Base-by-base conservation (phyloP, 2,329 filamentous ascomycete species). In the Botryotinia calthae region DNA sequence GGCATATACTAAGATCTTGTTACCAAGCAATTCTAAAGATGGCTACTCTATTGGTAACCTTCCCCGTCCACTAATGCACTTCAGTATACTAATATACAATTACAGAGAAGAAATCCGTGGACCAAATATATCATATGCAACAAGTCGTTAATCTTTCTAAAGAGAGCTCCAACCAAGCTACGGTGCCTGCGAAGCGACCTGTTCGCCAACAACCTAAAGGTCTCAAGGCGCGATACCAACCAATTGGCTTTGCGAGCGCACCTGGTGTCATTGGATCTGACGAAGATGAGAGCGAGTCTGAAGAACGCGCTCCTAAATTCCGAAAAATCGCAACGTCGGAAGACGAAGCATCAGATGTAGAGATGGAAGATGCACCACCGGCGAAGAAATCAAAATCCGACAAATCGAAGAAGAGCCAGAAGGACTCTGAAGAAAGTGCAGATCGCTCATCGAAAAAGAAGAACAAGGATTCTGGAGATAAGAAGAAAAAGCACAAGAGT, bases 141-240 rank as follows among this genome's bases (percentile, higher is more conserved):
- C 88, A 89, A 74, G 85, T 90, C 46, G 86, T 90, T 10, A 84
- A 86, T 59, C 82, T 93, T 48, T 74, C 75, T 16, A 48, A 64
- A 74, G 75, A 70, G 18, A 72, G 69, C 34, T 44, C 56, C 22
- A 58, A 40, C 59, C 72, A 82, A 72, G 81, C 84, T 37, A 85
- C 84, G 34, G 83, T 85, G 65, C 83, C 85, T 4, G 82, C 86
- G 7, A 83, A 86, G 72, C 88, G 84, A 73, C 81, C 85, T 1
- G 84, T 88, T 66, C 87, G 90, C 73, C 84, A 87, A 63, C 92
- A 94, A 80, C 91, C 92, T 1, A 85, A 87, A 77, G 90, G 89
- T 10, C 82, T 95, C 71, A 89, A 86, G 78, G 87, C 90, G 81
- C 88, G 91, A 48, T 94, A 88, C 81, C 86, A 86, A 71, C 91